Conservation (phyloP, 305 asterid species). For the Euphrasia arctica region DNA sequence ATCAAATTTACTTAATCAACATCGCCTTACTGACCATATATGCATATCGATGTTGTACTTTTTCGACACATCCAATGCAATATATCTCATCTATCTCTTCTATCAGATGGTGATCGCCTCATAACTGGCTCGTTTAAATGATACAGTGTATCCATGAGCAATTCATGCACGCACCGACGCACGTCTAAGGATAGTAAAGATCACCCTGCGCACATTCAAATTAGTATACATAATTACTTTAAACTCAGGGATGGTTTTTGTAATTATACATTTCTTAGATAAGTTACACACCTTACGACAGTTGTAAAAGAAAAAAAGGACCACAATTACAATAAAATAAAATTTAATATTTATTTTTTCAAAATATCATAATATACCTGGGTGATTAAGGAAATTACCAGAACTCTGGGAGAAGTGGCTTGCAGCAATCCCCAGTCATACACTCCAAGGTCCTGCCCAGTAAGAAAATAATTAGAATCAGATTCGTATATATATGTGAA, state of each 20-base stretch:
- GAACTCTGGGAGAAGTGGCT: too few species aligned
- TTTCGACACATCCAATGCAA: slow-evolving; percentile 66
- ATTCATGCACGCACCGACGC: slow-evolving; percentile 44
- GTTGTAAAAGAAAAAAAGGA: neutral
- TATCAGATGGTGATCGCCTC: slow-evolving; percentile 61
- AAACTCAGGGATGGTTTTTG: too few species aligned
- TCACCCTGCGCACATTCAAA: slow-evolving; percentile 44
- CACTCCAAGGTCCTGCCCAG: too few species aligned
- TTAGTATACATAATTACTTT: neutral
- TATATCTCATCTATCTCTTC: slow-evolving; percentile 53
- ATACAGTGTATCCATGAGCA: slow-evolving; percentile 64
- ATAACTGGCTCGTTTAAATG: slow-evolving; percentile 60
- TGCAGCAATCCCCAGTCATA: too few species aligned
- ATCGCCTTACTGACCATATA: too few species aligned
- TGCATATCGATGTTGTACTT: slow-evolving; percentile 27
- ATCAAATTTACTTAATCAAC: slow-evolving; percentile 23
- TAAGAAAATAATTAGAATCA: too few species aligned
- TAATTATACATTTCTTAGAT: neutral
- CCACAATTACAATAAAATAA: neutral
- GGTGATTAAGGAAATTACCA: too few species aligned
- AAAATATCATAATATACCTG: neutral
- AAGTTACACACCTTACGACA: slow-evolving; percentile 52
- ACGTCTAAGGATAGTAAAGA: slow-evolving; percentile 64
- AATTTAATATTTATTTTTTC: too few species aligned
- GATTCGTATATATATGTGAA: too few species aligned